Conservation (phyloP, 441 rosid genomes). For the Hura crepitans region DNA sequence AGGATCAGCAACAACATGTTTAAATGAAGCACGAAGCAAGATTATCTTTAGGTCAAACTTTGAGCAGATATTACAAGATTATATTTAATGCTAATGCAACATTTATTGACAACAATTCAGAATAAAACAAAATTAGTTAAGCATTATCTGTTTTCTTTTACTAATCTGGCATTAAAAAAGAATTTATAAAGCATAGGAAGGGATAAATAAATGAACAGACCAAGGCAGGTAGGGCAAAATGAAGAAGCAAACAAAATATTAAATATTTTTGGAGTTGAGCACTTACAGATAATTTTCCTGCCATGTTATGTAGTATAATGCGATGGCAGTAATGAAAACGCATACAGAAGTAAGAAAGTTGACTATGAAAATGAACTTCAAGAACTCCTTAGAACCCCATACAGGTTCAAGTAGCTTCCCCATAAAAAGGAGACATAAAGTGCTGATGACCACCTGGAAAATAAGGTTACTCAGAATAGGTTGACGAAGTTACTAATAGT, state of each 20-base stretch:
- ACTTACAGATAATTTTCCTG: slow-evolving; percentile 80
- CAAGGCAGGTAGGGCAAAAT: not conserved
- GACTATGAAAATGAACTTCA: slow-evolving; percentile 81
- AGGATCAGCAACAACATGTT: not conserved
- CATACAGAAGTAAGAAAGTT: slow-evolving; percentile 77
- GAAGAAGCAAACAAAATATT: slow-evolving; percentile 15
- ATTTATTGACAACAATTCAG: not conserved
- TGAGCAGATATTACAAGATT: not conserved
- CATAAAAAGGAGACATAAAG: slow-evolving; percentile 73
- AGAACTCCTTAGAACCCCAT: slow-evolving; percentile 95
- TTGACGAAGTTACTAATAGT: slow-evolving; percentile 4
- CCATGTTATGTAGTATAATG: slow-evolving; percentile 73
- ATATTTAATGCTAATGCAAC: not conserved
- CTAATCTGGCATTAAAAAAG: not conserved
- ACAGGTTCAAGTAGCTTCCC: slow-evolving; percentile 93
- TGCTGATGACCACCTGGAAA: slow-evolving; percentile 60
- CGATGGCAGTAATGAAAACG: slow-evolving; percentile 75
- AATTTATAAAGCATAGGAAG: not conserved
- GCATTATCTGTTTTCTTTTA: not conserved
- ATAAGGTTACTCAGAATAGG: slow-evolving; percentile 15
- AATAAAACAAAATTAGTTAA: not conserved
- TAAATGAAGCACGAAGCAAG: slow-evolving; percentile 3
- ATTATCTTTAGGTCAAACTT: not conserved
- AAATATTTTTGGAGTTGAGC: slow-evolving; percentile 6
- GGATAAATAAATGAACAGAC: not conserved